A percentile compares a stretch with the other conserved stretches of the same genome.
These are phyloP conservation scores for Pyropia haitanensis DNA, from an alignment of 23 red algal species.

Conservation along the genomic window DNA sequence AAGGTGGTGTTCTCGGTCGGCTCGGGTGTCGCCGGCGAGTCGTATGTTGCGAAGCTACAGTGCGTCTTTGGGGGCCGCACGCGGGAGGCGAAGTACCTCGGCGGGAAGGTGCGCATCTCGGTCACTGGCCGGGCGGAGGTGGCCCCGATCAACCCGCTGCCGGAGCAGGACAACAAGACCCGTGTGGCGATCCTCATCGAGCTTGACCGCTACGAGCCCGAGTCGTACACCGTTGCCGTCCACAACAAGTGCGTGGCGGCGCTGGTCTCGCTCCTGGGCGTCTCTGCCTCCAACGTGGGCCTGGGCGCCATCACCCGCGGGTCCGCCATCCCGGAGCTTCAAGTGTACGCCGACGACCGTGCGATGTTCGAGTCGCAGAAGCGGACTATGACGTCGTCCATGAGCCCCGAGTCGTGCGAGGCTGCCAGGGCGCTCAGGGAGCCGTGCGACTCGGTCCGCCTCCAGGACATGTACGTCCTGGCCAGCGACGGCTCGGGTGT, in stretches of 20 bases:
- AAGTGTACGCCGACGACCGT: background rate
- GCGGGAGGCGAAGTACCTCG: constrained; percentile 1
- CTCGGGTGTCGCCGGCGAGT: background rate
- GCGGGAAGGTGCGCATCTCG: background rate
- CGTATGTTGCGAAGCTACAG: constrained; percentile 10
- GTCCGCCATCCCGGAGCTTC: constrained; percentile 10
- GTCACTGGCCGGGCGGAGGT: background rate
- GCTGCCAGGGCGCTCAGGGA: constrained; percentile 12
- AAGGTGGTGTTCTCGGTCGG: constrained; percentile 13
- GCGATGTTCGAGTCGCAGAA: constrained; percentile 9
- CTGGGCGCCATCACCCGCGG: constrained; percentile 3
- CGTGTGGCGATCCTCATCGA: constrained; percentile 11
- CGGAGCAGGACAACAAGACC: background rate
- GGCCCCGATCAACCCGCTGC: background rate
- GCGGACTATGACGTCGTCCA: background rate
- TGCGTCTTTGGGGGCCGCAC: constrained; percentile 26
- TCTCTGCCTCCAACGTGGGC: background rate
- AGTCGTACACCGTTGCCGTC: background rate
- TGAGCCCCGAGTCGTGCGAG: constrained; percentile 12
- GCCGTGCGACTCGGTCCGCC: constrained; percentile 17
- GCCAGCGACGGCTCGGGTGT: constrained; percentile 3
- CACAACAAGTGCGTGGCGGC: constrained; percentile 6
- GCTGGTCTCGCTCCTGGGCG: constrained; percentile 7
- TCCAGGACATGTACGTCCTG: constrained; percentile 3
- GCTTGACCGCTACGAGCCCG: constrained; percentile 6